A percentile compares a stretch with the other conserved stretches of the same genome.
These are phyloP conservation scores for Ascochyta koolunga DNA, from an alignment of 2,329 filamentous ascomycete species.

Conservation along the genomic window DNA sequence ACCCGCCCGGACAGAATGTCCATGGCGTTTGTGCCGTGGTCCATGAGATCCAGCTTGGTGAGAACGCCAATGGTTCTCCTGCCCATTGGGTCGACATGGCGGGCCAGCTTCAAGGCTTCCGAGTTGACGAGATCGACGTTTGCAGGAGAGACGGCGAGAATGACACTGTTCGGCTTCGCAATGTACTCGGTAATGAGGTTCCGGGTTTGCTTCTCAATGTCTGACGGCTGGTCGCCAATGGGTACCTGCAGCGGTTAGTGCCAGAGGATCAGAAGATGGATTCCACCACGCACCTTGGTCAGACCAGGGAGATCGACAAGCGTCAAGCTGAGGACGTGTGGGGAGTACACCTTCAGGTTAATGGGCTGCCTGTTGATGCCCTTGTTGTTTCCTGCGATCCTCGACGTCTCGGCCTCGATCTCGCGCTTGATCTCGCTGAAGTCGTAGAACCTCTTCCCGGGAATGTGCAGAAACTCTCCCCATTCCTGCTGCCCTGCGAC, in stretches of 20 bases:
- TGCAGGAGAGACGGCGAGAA: conserved; percentile 93
- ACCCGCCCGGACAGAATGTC: conserved; percentile 97
- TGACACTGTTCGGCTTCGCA: conserved; percentile 97
- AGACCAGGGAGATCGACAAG: conserved; percentile 94
- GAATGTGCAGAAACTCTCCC: conserved; percentile 97
- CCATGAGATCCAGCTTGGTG: conserved; percentile 97
- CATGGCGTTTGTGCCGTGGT: conserved; percentile 95
- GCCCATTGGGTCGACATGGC: conserved; percentile 94
- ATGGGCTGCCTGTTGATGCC: conserved; percentile 97
- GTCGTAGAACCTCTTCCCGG: conserved; percentile 85
- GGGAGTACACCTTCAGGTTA: conserved; percentile 98
- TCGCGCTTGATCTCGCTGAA: conserved; percentile 94
- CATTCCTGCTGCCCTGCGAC: conserved; percentile 74
- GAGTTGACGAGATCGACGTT: conserved; percentile 99
- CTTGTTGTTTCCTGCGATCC: conserved; percentile 96
- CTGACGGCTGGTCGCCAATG: conserved; percentile 94
- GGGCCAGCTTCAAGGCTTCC: conserved; percentile 92
- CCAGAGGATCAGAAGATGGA: conserved; percentile 6
- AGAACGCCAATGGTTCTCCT: conserved; percentile 94
- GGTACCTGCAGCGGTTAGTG: conserved; percentile 68
- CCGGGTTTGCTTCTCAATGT: conserved; percentile 98
- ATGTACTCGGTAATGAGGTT: conserved; percentile 98
- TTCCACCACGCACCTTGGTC: conserved; percentile 73
- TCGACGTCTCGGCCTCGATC: conserved; percentile 94
- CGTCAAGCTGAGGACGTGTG: conserved; percentile 93